Conservation (phyloP, 352 stramenopile species). For the Pythium phragmitis region DNA sequence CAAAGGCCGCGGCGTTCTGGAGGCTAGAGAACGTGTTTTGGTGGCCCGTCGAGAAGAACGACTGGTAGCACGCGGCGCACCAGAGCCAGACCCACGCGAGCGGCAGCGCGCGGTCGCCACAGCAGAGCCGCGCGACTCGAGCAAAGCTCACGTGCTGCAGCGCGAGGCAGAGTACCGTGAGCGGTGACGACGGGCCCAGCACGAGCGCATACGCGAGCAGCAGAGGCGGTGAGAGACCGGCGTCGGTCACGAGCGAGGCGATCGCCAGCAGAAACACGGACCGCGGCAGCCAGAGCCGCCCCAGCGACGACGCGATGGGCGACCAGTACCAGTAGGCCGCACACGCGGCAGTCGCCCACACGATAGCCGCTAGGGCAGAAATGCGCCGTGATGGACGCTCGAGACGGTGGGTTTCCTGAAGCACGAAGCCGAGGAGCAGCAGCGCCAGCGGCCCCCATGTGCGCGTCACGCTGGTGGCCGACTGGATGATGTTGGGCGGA, state of each 20-base stretch:
- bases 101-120: neutral
- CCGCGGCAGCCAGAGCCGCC: conserved; percentile 60
- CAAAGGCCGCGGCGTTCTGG: conserved; percentile 88
- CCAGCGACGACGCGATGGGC: conserved; percentile 34
- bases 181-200: conserved; percentile 60
- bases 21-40: conserved; percentile 89
- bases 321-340: conserved; percentile 51
- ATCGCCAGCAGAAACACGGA: conserved; percentile 38
- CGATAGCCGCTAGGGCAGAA: neutral
- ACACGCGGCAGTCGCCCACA: conserved; percentile 24
- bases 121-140: conserved; percentile 19
- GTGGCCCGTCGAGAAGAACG: conserved; percentile 89
- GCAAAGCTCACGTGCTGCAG: conserved; percentile 51
- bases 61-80: conserved; percentile 59
- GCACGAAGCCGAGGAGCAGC: conserved; percentile 21
- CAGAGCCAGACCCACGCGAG: conserved; percentile 56
- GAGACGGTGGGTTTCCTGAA: neutral
- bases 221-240: neutral
- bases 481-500: conserved; percentile 73
- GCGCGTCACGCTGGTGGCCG: conserved; percentile 30
- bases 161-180: conserved; percentile 46
- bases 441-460: conserved; percentile 39
- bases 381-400: too few species aligned
- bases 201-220: conserved; percentile 55
- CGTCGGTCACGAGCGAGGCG: conserved; percentile 18